Evolutionary conservation across 2,329 filamentous ascomycete species (phyloP), one percentile per base, ranked within the genome.

Genomic region (Aspergillus sp.): DNA sequence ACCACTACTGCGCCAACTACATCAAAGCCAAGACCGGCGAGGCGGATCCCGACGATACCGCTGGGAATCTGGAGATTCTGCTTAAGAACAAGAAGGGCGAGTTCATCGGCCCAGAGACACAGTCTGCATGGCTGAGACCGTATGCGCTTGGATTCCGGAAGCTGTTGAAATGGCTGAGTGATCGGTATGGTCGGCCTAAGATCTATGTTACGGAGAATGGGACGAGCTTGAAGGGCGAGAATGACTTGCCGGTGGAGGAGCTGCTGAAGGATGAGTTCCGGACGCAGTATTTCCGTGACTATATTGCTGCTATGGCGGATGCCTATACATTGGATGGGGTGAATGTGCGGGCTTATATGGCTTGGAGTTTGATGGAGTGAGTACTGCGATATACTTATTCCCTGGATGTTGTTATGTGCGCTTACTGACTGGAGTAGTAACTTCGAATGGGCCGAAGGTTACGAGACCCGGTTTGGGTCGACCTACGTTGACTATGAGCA

Each of bases 181-280:
- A 90, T 72, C 86, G 92, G 23, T 96, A 96, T 76, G 84, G 82
- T 39, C 80, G 85, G 67, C 91, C 92, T 39, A 87, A 86, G 71
- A 93, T 96, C 78, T 94, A 92, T 74, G 89, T 95, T 57, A 96
- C 92, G 0, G 92, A 96, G 81, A 96, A 93, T 76, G 92, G 92
- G 43, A 96, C 91, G 4, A 91, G 89, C 69, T 77, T 96, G 73
- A 91, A 92, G 78, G 89, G 88, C 51, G 92, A 96, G 81, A 93
- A 91, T 72, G 88, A 93, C 64, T 79, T 94, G 72, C 79, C 87
- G 1, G 75, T 85, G 23, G 87, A 91, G 63, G 70, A 91, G 77
- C 87, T 95, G 61, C 80, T 96, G 50, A 80, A 94, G 61, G 92
- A 96, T 74, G 89, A 92, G 67, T 94, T 96, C 82, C 85, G 92